These are phyloP conservation scores for Lachnellula hyalina DNA, from an alignment of 2,329 filamentous ascomycete species.

Conservation along the genomic window DNA sequence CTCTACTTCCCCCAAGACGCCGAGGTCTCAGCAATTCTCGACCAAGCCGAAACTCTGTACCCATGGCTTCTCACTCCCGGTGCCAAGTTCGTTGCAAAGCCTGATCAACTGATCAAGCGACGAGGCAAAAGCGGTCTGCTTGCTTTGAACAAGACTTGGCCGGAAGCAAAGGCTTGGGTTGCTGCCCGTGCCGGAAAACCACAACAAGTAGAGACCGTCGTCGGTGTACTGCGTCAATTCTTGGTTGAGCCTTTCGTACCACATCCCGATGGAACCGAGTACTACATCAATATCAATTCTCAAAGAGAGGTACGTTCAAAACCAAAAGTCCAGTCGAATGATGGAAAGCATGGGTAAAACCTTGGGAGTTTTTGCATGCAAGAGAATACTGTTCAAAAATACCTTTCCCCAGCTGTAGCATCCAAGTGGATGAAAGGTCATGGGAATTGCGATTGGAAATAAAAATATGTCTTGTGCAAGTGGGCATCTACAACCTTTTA, in stretches of 20 bases:
- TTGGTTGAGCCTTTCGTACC: slow-evolving; percentile 98
- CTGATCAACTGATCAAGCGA: slow-evolving; percentile 99
- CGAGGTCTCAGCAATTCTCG: slow-evolving; percentile 75
- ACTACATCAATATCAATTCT: slow-evolving; percentile 99
- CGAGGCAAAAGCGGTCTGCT: slow-evolving; percentile 98
- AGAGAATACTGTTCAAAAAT: not conserved
- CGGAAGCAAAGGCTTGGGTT: slow-evolving; percentile 91
- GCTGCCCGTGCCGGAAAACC: slow-evolving; percentile 85
- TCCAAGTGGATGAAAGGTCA: not conserved
- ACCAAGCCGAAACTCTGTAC: slow-evolving; percentile 94
- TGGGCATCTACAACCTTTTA: slow-evolving; percentile 24
- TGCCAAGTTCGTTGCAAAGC: slow-evolving; percentile 96
- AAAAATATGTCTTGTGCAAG: slow-evolving; percentile 10
- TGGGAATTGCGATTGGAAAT: not conserved
- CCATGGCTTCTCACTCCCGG: slow-evolving; percentile 84
- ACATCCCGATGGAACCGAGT: slow-evolving; percentile 91
- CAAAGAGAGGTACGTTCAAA: slow-evolving; percentile 87
- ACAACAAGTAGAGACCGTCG: slow-evolving; percentile 87
- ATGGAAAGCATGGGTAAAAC: not conserved
- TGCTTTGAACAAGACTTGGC: slow-evolving; percentile 94
- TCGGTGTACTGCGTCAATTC: slow-evolving; percentile 88
- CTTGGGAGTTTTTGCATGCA: not conserved
- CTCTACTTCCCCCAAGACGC: slow-evolving; percentile 90
- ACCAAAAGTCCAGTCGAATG: not conserved
- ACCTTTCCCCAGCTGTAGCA: not conserved